phyloP scores from a whole-genome alignment of 345 rosid genomes.

The Salix exigua region DNA sequence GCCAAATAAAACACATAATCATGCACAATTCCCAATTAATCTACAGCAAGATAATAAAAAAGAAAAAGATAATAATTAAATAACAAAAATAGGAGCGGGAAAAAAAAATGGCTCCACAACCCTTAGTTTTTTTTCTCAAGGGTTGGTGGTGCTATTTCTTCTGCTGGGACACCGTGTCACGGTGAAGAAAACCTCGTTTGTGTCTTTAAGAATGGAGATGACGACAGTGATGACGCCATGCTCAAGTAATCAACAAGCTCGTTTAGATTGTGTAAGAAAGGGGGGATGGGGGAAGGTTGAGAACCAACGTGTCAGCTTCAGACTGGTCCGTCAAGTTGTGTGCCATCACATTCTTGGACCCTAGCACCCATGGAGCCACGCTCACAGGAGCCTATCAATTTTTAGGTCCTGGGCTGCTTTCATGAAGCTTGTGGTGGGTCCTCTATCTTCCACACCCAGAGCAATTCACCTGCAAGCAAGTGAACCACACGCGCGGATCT shows the following conservation, averaged over 20 bases:
- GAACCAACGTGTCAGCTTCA: neutral
- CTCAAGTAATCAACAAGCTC: slow-evolving; percentile 15
- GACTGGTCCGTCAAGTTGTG: neutral
- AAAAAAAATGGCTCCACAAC: too few species aligned
- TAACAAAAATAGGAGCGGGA: too few species aligned
- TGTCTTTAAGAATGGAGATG: neutral
- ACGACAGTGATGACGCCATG: slow-evolving; percentile 28
- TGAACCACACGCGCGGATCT: neutral
- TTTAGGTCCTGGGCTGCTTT: slow-evolving; percentile 38
- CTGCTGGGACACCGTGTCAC: neutral
- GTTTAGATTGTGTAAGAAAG: neutral
- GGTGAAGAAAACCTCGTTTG: neutral
- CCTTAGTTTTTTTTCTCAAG: too few species aligned
- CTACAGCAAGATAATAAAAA: too few species aligned
- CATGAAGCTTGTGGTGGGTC: slow-evolving; percentile 17
- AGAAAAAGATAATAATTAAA: too few species aligned
- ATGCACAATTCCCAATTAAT: too few species aligned
- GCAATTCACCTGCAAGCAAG: neutral
- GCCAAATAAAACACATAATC: too few species aligned
- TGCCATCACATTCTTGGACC: slow-evolving; percentile 14
- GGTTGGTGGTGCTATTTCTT: neutral
- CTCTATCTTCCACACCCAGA: neutral
- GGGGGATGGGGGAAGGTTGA: neutral
- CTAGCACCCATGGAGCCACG: slow-evolving; percentile 14
- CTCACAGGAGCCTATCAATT: slow-evolving; percentile 11